Evolutionary conservation across 176 grass and related monocot genomes (phyloP), one percentile per base, ranked within the genome.

Genomic region (Aegilops longissima): DNA sequence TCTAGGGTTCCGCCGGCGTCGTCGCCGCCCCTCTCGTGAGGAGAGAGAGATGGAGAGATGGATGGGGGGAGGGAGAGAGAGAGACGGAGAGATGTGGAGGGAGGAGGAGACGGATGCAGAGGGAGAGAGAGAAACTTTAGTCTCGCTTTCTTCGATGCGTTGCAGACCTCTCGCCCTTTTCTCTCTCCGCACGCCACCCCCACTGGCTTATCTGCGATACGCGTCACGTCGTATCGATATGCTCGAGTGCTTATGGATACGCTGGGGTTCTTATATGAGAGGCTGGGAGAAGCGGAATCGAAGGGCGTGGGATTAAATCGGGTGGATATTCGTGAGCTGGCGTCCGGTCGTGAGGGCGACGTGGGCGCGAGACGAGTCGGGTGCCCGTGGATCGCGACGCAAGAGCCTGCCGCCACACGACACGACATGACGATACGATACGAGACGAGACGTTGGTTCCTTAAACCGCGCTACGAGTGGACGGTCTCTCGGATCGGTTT

Each of bases 111-210:
- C 20, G 76, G 18, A 77, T 85, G 81, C 29, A 47, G 83, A 45
- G 77, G 59, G 63, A 36, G 80, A 89, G 86, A 84, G 81, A 85
- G 88, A 87, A 94, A 90, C 70, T 90, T 81, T 95, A 87, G 77
- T 74, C 88, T 91, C 92, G 88, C 96, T 94, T 98, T 98, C 90
- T 89, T 94, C 92, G 92, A 98, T 98, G 96, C 93, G 94, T 89
- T 94, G 92, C 93, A 94, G 93, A 92, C 96, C 90, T 91, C 92
- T 90, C 90, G 66, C 89, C 88, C 88, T 96, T 88, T 83, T 82
- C 82, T 88, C 85, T 83, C 83, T 49, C 81, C 82, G 86, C 77
- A 88, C 81, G 66, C 82, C 83, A 85, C 79, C 54, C 42, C 65
- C 93, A 94, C 78, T 64, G 76, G 79, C 92, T 88, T 94, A 96